phyloP scores from a whole-genome alignment of 371 early-diverging fungal species.

The Umbelopsis sp. region DNA sequence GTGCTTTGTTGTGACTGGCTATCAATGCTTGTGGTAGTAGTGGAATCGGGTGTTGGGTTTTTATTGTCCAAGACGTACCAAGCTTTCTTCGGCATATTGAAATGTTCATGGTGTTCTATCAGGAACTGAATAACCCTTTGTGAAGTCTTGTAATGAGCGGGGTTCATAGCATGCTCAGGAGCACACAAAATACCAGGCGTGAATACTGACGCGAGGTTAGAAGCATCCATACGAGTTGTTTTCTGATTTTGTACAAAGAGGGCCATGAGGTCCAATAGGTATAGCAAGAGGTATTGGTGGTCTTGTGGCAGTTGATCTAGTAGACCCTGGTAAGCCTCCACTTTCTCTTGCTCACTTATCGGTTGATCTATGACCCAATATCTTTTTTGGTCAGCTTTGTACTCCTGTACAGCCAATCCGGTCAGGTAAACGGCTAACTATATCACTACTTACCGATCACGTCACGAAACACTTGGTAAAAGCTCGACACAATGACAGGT shows the following conservation, averaged over 20 bases:
- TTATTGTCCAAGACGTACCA: constrained; percentile 18
- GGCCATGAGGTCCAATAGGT: constrained; percentile 61
- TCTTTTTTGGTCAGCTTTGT: constrained; percentile 13
- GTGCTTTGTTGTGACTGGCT: background rate
- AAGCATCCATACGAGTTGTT: constrained; percentile 57
- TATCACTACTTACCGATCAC: constrained; percentile 48
- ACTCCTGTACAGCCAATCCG: background rate
- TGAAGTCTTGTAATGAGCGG: constrained; percentile 60
- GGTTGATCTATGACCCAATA: background rate
- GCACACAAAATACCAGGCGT: constrained; percentile 62
- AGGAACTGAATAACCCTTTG: constrained; percentile 61
- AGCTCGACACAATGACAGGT: constrained; percentile 60
- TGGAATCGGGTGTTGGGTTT: background rate
- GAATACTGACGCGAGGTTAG: constrained; percentile 65
- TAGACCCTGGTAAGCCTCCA: constrained; percentile 51
- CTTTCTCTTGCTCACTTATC: constrained; percentile 36
- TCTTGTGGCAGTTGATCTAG: constrained; percentile 59
- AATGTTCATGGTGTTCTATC: constrained; percentile 52
- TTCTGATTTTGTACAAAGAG: constrained; percentile 54
- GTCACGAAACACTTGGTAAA: constrained; percentile 63
- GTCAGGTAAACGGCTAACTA: background rate
- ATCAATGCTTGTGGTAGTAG: background rate
- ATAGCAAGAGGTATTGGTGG: constrained; percentile 64
- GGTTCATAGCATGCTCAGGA: constrained; percentile 55
- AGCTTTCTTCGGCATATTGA: constrained; percentile 33